These are phyloP conservation scores for Sporothrix variecibatus DNA, from an alignment of 2,329 filamentous ascomycete genomes.

Conservation along the genomic window DNA sequence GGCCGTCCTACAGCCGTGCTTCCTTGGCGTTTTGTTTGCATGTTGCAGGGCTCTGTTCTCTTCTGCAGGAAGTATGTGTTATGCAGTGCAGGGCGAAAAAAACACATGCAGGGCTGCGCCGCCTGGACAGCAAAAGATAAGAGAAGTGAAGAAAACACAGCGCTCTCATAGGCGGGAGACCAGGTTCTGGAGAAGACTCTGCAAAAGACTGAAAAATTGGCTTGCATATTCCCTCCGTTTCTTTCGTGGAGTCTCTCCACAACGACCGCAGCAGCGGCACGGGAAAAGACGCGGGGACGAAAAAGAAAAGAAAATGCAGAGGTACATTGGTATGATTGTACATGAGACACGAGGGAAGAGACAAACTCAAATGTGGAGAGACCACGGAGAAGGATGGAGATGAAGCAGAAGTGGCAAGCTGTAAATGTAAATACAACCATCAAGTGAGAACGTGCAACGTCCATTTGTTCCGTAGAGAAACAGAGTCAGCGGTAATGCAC, in stretches of 20 bases:
- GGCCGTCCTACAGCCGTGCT: neutral
- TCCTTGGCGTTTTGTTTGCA: neutral
- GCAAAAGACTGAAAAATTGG: neutral
- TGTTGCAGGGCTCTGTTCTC: neutral
- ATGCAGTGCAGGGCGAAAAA: neutral
- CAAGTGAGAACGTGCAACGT: neutral
- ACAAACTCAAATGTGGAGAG: neutral
- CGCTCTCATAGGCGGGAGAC: neutral
- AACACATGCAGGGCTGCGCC: conserved; percentile 6
- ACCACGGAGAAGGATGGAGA: conserved; percentile 10
- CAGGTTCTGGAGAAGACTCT: neutral
- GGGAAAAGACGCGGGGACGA: conserved; percentile 5
- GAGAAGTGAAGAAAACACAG: neutral
- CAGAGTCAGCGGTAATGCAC: neutral
- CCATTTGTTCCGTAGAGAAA: neutral
- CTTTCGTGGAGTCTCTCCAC: conserved; percentile 6
- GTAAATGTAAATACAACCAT: neutral
- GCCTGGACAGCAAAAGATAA: neutral
- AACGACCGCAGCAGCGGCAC: conserved; percentile 12
- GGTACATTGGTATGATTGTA: neutral
- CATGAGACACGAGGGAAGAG: neutral
- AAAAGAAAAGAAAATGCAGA: conserved; percentile 6
- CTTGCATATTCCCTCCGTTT: neutral
- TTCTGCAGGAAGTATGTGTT: neutral
- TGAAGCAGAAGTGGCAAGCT: neutral